Base-by-base conservation (phyloP, 352 stramenopile genomes). In the Globisporangium megalacanthum region DNA sequence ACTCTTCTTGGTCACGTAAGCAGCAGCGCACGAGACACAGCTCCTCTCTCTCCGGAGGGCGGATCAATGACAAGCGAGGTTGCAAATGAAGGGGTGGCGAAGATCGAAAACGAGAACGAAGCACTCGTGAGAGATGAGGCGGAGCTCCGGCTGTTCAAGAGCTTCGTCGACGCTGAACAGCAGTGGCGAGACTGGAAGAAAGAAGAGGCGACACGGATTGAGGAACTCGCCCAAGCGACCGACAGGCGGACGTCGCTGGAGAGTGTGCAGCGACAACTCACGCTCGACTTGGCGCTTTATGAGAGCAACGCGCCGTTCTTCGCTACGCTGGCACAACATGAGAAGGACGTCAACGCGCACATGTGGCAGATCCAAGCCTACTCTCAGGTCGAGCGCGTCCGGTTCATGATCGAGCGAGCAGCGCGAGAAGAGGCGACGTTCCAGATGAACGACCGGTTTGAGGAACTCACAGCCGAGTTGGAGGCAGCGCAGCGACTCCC, bases 341-440 rank as follows among this genome's bases (percentile, higher is more conserved):
- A 89, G 55, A 79, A 84, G 35, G 66, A 67, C 5, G 22, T 69
- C 1, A 76, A 86, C 53, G 69, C 72, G 1, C 57, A 64, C 2
- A 57, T 90, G 49, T 90, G 75, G 77, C 60, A 65, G 10, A 53
- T 76, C 1, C 80, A 90, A 65, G 74, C 74, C 11, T 69, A 81
- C 37, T 56, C 72, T 0, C 80, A 90, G 59, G 65, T 87, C 13
- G 74, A 82, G 20, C 62, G 77, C 14, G 74, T 72, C 9, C 68
- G 76, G 0, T 90, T 88, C 20, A 61, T 88, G 25, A 61, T 90
- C 2, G 80, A 90, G 54, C 80, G 80, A 11, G 76, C 80, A 11
- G 64, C 69, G 1, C 61, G 74, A 0, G 77, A 88, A 25, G 80
- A 88, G 49, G 79, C 77, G 9, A 45, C 87, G 0, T 83, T 80